A percentile compares a stretch with the other conserved stretches of the same genome.
Conservation (phyloP, 2,329 filamentous ascomycete species). For the Furcasterigmium furcatum region DNA sequence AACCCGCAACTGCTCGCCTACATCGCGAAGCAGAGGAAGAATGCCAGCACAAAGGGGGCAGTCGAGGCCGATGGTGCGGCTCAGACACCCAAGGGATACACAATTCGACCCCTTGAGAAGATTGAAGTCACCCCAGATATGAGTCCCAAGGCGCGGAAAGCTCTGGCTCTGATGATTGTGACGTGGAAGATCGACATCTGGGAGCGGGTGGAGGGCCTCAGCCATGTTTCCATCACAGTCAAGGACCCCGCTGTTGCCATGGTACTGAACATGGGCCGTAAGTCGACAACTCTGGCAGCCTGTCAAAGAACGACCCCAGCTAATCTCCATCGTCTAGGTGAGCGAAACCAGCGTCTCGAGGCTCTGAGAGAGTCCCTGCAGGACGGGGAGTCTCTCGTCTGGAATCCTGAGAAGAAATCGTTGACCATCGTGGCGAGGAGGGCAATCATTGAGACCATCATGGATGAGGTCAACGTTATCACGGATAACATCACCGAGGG, state of each 20-base stretch:
- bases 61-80: not conserved
- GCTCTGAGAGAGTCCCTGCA: not conserved
- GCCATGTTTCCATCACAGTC: slow-evolving; percentile 35
- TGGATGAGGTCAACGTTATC: slow-evolving; percentile 18
- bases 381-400: not conserved
- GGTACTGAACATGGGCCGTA: not conserved
- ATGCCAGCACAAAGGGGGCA: not conserved
- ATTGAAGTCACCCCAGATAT: slow-evolving; percentile 1
- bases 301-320: not conserved
- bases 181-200: slow-evolving; percentile 48
- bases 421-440: slow-evolving; percentile 33
- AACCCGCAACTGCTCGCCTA: slow-evolving; percentile 41
- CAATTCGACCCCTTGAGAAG: slow-evolving; percentile 16
- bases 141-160: slow-evolving; percentile 36
- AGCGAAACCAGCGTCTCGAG: not conserved
- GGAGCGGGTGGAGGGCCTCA: slow-evolving; percentile 39
- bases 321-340: not conserved
- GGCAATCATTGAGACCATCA: slow-evolving; percentile 27
- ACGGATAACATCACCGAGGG: not conserved
- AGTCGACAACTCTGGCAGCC: not conserved
- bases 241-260: slow-evolving; percentile 6
- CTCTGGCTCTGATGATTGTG: slow-evolving; percentile 39
- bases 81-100: not conserved
- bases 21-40: slow-evolving; percentile 15
- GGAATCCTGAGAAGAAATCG: slow-evolving; percentile 2